phyloP scores from a whole-genome alignment of 2,329 filamentous ascomycete species.

The Neofusicoccum umdonicola region DNA sequence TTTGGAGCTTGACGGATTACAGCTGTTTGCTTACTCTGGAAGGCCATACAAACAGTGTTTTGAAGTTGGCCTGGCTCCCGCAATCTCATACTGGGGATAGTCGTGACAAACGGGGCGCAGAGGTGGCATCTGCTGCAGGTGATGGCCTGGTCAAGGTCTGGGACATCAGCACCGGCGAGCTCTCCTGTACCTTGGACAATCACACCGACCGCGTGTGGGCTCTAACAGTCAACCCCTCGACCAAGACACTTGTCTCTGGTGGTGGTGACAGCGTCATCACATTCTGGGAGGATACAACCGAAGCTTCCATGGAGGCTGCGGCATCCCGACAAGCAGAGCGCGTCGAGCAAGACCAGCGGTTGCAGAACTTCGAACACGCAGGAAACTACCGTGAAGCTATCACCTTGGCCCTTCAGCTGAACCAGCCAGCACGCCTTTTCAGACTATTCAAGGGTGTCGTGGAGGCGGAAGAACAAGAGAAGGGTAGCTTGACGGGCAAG shows the following conservation, averaged over 20 bases:
- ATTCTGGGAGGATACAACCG: slow-evolving; percentile 93
- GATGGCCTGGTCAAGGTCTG: slow-evolving; percentile 97
- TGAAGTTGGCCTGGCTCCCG: slow-evolving; percentile 88
- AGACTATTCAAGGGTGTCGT: slow-evolving; percentile 80
- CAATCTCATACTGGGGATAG: slow-evolving; percentile 38
- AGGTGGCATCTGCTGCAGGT: slow-evolving; percentile 82
- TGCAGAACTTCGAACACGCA: slow-evolving; percentile 87
- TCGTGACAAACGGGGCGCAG: slow-evolving; percentile 57
- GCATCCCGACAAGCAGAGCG: slow-evolving; percentile 72
- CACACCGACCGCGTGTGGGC: slow-evolving; percentile 97
- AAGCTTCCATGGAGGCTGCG: slow-evolving; percentile 71
- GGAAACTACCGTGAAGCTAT: slow-evolving; percentile 92
- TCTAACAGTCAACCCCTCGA: slow-evolving; percentile 63
- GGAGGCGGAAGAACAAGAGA: slow-evolving; percentile 58
- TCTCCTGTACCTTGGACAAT: slow-evolving; percentile 89
- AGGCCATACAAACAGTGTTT: slow-evolving; percentile 90
- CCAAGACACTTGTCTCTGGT: slow-evolving; percentile 77
- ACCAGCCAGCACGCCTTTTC: slow-evolving; percentile 86
- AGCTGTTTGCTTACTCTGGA: slow-evolving; percentile 91
- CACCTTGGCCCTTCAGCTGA: slow-evolving; percentile 84
- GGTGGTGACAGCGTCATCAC: slow-evolving; percentile 90
- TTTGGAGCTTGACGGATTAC: slow-evolving; percentile 93
- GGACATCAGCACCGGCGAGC: slow-evolving; percentile 82
- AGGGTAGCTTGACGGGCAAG: slow-evolving; percentile 62
- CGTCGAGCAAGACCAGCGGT: slow-evolving; percentile 89